phyloP scores from a whole-genome alignment of 2,329 filamentous ascomycete genomes.

The Chrysoporthe puriensis region DNA sequence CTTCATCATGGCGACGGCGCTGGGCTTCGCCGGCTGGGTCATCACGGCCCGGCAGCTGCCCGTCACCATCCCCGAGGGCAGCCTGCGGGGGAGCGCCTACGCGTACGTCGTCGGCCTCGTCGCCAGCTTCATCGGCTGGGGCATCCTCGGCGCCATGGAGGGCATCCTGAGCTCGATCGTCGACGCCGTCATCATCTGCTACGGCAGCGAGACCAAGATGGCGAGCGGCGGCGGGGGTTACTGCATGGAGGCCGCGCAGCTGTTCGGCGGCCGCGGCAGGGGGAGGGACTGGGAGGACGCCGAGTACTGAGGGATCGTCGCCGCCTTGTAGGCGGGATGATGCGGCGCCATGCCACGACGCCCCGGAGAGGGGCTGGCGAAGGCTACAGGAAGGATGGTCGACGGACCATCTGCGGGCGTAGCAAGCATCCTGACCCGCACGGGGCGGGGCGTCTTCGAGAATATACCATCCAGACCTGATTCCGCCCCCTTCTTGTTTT shows the following conservation, averaged over 20 bases:
- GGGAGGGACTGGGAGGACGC: constrained; percentile 22
- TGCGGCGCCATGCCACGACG: neutral
- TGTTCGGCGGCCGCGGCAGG: constrained; percentile 70
- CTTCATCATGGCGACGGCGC: constrained; percentile 84
- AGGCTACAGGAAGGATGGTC: too few species aligned
- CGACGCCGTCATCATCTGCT: constrained; percentile 89
- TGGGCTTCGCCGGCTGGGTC: constrained; percentile 97
- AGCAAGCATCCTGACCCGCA: constrained; percentile 22
- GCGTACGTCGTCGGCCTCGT: constrained; percentile 93
- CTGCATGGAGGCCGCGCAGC: constrained; percentile 86
- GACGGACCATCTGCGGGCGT: neutral
- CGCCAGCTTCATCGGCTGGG: constrained; percentile 93
- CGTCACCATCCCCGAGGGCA: constrained; percentile 58
- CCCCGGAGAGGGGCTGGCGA: neutral
- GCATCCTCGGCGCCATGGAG: constrained; percentile 87
- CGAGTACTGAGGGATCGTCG: constrained; percentile 17
- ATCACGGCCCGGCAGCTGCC: constrained; percentile 81
- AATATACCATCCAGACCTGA: neutral
- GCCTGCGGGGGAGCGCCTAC: constrained; percentile 79
- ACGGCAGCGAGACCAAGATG: constrained; percentile 83
- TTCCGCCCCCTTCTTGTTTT: neutral
- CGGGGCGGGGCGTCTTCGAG: constrained; percentile 23
- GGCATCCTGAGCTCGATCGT: constrained; percentile 85
- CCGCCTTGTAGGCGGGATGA: neutral
- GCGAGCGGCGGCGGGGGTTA: constrained; percentile 72